Percentiles rank a stretch among this genome's conserved stretches.
phyloP scores from a whole-genome alignment of 1,139 yeast species.

The Geotrichum klebahnii region DNA sequence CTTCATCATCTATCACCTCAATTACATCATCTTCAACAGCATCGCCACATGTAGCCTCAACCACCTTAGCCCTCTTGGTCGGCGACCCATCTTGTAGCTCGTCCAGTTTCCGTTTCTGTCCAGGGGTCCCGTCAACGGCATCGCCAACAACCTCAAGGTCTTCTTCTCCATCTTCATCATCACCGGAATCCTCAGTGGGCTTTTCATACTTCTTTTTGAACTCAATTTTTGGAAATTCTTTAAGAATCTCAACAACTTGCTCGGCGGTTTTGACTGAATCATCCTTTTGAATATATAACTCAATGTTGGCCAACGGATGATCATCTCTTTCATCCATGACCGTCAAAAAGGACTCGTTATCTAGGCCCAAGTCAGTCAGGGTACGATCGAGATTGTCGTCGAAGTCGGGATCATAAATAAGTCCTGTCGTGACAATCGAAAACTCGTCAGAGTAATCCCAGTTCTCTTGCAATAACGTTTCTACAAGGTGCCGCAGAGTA shows the following conservation, averaged over 20 bases:
- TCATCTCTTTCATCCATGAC: conserved; percentile 76
- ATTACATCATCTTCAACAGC: conserved; percentile 16
- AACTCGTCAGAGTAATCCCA: conserved; percentile 65
- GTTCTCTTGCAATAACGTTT: conserved; percentile 45
- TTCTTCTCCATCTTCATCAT: conserved; percentile 19
- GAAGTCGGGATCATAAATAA: conserved; percentile 82
- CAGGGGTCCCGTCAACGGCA: conserved; percentile 15
- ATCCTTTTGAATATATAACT: conserved; percentile 48
- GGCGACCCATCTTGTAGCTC: conserved; percentile 25
- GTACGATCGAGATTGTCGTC: conserved; percentile 64
- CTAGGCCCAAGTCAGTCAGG: conserved; percentile 54
- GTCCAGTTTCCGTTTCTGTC: conserved; percentile 15
- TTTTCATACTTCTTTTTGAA: conserved; percentile 35
- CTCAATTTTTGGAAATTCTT: conserved; percentile 33
- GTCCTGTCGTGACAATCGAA: conserved; percentile 56
- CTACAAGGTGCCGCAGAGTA: conserved; percentile 45
- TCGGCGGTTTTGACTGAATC: conserved; percentile 11
- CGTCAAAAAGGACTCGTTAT: conserved; percentile 56
- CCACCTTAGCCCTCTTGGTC: conserved; percentile 20
- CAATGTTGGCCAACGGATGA: conserved; percentile 55
- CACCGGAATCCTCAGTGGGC: conserved; percentile 22
- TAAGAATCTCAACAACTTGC: conserved; percentile 19
- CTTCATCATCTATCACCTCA: conserved; percentile 25
- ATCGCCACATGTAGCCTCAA: conserved; percentile 11
- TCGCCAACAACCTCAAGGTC: conserved; percentile 21